Base-by-base conservation (phyloP, 139 green algal genomes). In the Astrephomene gubernaculifera region DNA sequence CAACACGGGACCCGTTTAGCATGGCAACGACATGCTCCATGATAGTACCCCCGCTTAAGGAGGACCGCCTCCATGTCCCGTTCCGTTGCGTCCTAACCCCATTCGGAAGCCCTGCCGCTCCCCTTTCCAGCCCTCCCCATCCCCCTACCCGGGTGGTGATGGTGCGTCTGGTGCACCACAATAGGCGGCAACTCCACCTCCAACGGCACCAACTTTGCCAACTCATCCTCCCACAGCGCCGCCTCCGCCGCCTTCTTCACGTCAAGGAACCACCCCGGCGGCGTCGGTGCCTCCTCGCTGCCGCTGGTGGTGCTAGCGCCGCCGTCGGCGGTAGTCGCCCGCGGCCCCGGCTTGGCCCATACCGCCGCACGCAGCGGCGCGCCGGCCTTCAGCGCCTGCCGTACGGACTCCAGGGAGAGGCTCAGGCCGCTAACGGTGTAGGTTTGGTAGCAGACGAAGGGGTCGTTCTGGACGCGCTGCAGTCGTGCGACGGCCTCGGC, bases 371-470 rank as follows among this genome's bases (percentile, higher is more conserved):
- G 79, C 61, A 92, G 54, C 24, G 86, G 88, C 39, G 90, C 65
- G 19, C 86, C 88, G 29, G 80, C 86, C 12, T 45, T 71, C 24
- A 89, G 61, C 9, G 76, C 83, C 36, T 70, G 74, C 45, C 53
- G n/a, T 6, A 91, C 27, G 0, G 61, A 36, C 29, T 74, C 85
- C 68, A 86, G 75, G 27, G 75, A 68, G 6, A 41, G 52, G 2
- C 38, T 69, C 33, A 94, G 72, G 4, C 85, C 85, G 52, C 89
- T 86, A 36, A 92, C 52, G 49, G 72, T 87, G 82, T 94, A 94
- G 12, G 68, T 57, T 73, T 90, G 85, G 71, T 94, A 92, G 39
- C 71, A 69, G 31, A 74, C 65, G 35, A 79, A 91, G 19, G 71
- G 54, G 22, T 85, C 44, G 57, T 65, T 24, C 76, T 83, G 76